Evolutionary conservation across 371 early-diverging fungal genomes (phyloP).

Genomic region (Mucor plumbeus): DNA sequence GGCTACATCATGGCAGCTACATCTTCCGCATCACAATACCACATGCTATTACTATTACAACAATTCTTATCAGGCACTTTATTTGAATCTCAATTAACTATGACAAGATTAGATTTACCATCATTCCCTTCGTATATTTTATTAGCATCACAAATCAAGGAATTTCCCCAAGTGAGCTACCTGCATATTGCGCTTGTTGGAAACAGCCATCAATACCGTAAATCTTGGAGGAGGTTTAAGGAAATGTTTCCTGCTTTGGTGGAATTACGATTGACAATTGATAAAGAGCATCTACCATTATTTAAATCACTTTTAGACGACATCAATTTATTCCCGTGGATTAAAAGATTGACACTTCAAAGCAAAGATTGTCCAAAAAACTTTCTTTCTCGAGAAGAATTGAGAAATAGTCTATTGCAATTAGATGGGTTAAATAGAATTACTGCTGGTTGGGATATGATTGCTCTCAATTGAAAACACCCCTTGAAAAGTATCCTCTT

Average conservation of each 20-base stretch:
- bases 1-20: slow-evolving; percentile 5
- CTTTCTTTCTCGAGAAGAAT: slow-evolving; percentile 28
- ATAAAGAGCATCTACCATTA: slow-evolving; percentile 9
- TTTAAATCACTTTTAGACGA: slow-evolving; percentile 35
- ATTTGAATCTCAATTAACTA: slow-evolving; percentile 16
- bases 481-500: not conserved
- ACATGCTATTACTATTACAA: not conserved
- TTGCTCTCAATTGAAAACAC: slow-evolving; percentile 24
- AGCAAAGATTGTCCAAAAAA: slow-evolving; percentile 32
- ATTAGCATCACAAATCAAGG: not conserved
- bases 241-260: slow-evolving; percentile 29
- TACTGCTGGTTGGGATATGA: slow-evolving; percentile 48
- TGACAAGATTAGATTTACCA: slow-evolving; percentile 28
- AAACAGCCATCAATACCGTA: slow-evolving; percentile 1
- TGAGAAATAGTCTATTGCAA: slow-evolving; percentile 28
- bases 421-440: slow-evolving; percentile 38
- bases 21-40: not conserved
- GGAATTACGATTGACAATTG: slow-evolving; percentile 27
- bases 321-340: slow-evolving; percentile 39
- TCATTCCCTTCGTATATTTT: slow-evolving; percentile 25
- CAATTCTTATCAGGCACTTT: slow-evolving; percentile 8
- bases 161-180: slow-evolving; percentile 22
- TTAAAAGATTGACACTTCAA: slow-evolving; percentile 30
- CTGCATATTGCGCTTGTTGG: slow-evolving; percentile 18
- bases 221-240: slow-evolving; percentile 24